These are phyloP conservation scores for Setaria viridis DNA, from an alignment of 202 grass and related monocot genomes.

Conservation along the genomic window DNA sequence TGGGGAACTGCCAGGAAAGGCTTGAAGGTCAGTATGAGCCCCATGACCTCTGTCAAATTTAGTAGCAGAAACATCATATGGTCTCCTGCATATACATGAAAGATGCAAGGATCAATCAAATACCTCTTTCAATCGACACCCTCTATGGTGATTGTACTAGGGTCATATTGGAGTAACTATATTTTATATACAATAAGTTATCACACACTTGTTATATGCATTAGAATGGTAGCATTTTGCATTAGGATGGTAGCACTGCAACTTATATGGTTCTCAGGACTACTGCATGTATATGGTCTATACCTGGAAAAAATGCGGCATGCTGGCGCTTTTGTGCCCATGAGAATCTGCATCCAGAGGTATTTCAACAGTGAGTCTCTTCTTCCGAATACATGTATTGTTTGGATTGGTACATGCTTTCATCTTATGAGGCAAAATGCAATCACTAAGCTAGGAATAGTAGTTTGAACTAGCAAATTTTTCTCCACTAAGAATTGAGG, in stretches of 20 bases:
- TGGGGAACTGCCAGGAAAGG: slow-evolving; percentile 35
- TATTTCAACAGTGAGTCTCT: slow-evolving; percentile 8
- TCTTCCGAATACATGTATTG: not conserved
- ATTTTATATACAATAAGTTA: no score
- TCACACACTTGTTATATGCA: not conserved
- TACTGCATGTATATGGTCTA: not conserved
- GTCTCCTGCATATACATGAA: slow-evolving; percentile 28
- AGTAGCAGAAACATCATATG: slow-evolving; percentile 49
- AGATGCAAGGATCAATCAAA: not conserved
- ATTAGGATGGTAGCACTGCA: not conserved
- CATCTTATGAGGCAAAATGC: not conserved
- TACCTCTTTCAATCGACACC: not conserved
- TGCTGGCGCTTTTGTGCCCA: not conserved
- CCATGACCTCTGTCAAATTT: slow-evolving; percentile 43
- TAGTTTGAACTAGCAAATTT: not conserved
- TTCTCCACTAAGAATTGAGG: not conserved
- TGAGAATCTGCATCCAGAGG: slow-evolving; percentile 27
- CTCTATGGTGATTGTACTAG: no score
- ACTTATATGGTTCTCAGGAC: not conserved
- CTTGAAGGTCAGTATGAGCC: slow-evolving; percentile 48
- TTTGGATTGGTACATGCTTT: not conserved
- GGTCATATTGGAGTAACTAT: no score
- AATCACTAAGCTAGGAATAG: no score
- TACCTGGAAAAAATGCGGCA: slow-evolving; percentile 43
- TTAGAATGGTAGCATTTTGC: not conserved